Evolutionary conservation across 495 filamentous ascomycete genomes (phyloP), one percentile per base, ranked within the genome.

Genomic region (Jackrogersella multiformis): DNA sequence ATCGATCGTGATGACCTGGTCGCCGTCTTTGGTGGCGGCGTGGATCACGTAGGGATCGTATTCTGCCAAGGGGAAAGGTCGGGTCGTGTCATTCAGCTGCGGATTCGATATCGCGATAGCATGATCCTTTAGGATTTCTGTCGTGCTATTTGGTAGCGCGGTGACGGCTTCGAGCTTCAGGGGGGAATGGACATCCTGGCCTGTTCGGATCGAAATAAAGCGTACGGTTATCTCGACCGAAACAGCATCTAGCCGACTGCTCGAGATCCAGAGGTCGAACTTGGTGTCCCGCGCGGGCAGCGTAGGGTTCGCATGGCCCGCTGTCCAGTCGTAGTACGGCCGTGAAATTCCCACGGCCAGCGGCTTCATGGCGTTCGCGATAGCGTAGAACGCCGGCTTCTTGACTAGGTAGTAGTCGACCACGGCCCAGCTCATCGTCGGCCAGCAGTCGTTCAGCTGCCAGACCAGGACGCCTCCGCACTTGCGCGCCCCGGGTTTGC

Each of bases 401-500:
- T 87, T 89, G 6, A 90, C 81, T 49, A 89, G 78, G 72, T 87
- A 90, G 69, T 92, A 92, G 73, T 96, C 92, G 5, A 88, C 88
- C 42, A 95, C 87, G 0, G 90, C 84, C 90, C 91, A 92, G 3
- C 87, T 91, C 58, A 88, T 92, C 5, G 85, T 87, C 0, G 93
- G 91, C 92, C 92, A 97, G 75, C 91, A 93, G 77, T 97, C 93
- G 62, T 96, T 97, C 42, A 95, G 75, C 74, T 97, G 93, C 93
- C 93, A 97, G 1, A 95, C 87, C n/a, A 97, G 78, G 12, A 89
- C 90, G 12, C 93, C 93, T 44, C 89, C 89, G 70, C 93, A 96
- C 15, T 77, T 69, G 58, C 90, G 84, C 63, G 85, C 79, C n/a
- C 86, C 87, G 5, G 71, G 73, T 8, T 74, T 73, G 1, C 79